These are phyloP conservation scores for Colletotrichum nymphaeae DNA, from an alignment of 2,329 filamentous ascomycete genomes.

Conservation along the genomic window DNA sequence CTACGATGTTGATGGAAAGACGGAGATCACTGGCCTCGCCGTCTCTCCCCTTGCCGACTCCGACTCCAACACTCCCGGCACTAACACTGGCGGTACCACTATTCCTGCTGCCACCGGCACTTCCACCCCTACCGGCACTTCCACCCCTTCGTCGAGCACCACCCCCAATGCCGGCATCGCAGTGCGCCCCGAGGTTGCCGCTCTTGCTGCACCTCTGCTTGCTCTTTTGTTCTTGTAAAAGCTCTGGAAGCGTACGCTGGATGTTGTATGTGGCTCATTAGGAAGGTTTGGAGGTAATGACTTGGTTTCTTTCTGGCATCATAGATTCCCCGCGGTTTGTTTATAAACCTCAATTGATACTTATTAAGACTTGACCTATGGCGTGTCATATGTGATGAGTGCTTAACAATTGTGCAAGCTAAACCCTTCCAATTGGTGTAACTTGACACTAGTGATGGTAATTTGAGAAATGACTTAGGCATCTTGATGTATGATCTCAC, in stretches of 20 bases:
- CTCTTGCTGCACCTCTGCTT: conserved; percentile 30
- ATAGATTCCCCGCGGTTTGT: conserved; percentile 33
- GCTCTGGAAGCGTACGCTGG: neutral
- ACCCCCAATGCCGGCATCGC: conserved; percentile 38
- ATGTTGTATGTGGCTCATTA: conserved; percentile 14
- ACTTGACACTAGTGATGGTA: neutral
- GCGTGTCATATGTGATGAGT: neutral
- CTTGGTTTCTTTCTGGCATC: conserved; percentile 30
- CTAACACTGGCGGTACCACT: conserved; percentile 47
- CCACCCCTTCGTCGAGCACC: conserved; percentile 41
- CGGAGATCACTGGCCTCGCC: conserved; percentile 56
- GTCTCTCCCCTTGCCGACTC: conserved; percentile 59
- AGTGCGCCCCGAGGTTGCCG: conserved; percentile 26
- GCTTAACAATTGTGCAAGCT: neutral
- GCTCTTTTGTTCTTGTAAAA: conserved; percentile 35
- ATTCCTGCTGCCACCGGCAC: conserved; percentile 17
- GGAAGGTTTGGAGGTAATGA: conserved; percentile 26
- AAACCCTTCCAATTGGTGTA: neutral
- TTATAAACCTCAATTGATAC: conserved; percentile 24
- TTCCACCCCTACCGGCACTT: conserved; percentile 31
- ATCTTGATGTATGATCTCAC: too few species aligned
- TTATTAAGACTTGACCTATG: neutral
- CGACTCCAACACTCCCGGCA: conserved; percentile 58
- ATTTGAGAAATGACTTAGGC: too few species aligned
- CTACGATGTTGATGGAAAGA: conserved; percentile 52